phyloP scores from a whole-genome alignment of 148 eudicot genomes.

The Salicornia ramosissima region DNA sequence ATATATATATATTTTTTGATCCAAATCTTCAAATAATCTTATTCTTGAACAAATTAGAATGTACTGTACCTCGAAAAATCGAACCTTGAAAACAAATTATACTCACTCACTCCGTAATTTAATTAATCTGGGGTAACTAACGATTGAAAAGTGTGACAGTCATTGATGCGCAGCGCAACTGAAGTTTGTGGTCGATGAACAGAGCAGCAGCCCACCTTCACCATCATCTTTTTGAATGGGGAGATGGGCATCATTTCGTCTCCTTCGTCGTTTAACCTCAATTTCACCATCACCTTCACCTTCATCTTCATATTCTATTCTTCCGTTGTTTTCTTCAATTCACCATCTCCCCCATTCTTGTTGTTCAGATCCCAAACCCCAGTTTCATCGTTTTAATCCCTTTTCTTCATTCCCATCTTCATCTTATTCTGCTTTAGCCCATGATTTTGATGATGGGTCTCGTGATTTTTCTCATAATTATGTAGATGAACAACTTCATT shows the following conservation, averaged over 20 bases:
- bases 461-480: slow-evolving; percentile 27
- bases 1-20: too few species aligned
- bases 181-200: slow-evolving; percentile 9
- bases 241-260: slow-evolving; percentile 58
- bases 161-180: neutral
- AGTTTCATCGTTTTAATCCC: slow-evolving; percentile 32
- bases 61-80: too few species aligned
- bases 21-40: too few species aligned
- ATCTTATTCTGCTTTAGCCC: slow-evolving; percentile 26
- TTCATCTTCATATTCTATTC: slow-evolving; percentile 2
- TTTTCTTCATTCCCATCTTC: slow-evolving; percentile 55
- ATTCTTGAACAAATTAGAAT: too few species aligned
- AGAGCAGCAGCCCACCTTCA: neutral
- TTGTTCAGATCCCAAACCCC: slow-evolving; percentile 24
- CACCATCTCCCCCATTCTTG: neutral
- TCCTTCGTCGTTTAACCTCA: slow-evolving; percentile 43
- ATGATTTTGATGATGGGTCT: slow-evolving; percentile 42
- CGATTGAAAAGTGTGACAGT: too few species aligned
- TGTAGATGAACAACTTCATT: slow-evolving; percentile 6
- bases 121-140: too few species aligned
- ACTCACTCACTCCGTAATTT: too few species aligned
- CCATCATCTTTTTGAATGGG: slow-evolving; percentile 48
- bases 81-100: too few species aligned
- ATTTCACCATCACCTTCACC: neutral
- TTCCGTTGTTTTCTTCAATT: neutral